Evolutionary conservation across 257 asterid genomes (phyloP), one percentile per base, ranked within the genome.

Genomic region (Primulina tabacum): DNA sequence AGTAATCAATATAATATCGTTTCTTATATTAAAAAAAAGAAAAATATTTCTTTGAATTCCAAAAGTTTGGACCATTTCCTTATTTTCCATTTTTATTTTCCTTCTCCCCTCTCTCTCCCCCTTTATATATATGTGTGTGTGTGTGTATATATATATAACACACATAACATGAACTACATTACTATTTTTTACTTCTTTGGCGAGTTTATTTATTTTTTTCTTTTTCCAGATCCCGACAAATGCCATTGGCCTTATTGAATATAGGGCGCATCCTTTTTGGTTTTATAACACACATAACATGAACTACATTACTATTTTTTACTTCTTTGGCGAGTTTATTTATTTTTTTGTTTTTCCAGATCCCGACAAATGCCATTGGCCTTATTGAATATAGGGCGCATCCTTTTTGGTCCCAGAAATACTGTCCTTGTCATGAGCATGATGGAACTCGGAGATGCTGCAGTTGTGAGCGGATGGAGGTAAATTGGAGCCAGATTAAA

Each of bases 401-500:
- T 79, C 99, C 97, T 61, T 90, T 93, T 80, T 93, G 99, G 99
- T 85, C 96, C 75, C 99, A 93, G 78, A 93, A 90, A 78, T 93
- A 93, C 82, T 93, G 99, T 79, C 99, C 99, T 62, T 76, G 75
- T 75, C 97, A 93, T 14, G 99, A 93, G 83, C 91, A 84, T 38
- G 97, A 93, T 73, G 92, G 99, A 71, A 93, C 96, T 60, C 89
- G 88, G 32, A 90, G 99, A 75, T 93, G 99, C 81, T 90, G 99
- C 76, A 89, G 99, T 82, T 93, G 99, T 67, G 99, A 93, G 84
- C 85, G 97, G 69, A 87, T 90, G 96, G 95, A 93, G 95, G 99
- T 93, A 47, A 47, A 47, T 47, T 53, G 55, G 66, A 40, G 24
- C 20, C 59, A 59, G 30, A 66, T 35, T 18, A 8, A 14, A 62